Conservation (phyloP, 306 rosid genomes). For the Inga leiocalycina region DNA sequence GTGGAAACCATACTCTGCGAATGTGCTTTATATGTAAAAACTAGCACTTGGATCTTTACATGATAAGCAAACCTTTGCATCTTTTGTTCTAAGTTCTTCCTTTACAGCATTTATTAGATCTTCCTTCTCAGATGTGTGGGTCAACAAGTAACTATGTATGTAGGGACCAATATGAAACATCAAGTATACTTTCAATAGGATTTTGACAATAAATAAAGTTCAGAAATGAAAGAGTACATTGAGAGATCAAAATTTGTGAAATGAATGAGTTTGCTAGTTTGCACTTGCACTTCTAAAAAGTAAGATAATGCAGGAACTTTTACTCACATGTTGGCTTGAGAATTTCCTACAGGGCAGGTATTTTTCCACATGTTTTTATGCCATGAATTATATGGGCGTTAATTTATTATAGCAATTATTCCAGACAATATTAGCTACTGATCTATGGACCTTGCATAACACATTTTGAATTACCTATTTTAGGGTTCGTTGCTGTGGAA, state of each 20-base stretch:
- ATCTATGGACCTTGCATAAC: slow-evolving; percentile 1
- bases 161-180: neutral
- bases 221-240: neutral
- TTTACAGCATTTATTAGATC: too few relatives aligned
- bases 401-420: slow-evolving; percentile 5
- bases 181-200: neutral
- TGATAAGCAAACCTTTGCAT: too few relatives aligned
- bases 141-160: too few relatives aligned
- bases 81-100: too few relatives aligned
- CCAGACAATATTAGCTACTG: slow-evolving; percentile 4
- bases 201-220: neutral
- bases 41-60: too few relatives aligned
- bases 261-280: slow-evolving; percentile 26
- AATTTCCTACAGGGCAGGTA: slow-evolving; percentile 97
- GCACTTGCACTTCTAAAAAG: slow-evolving; percentile 13
- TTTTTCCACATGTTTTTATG: slow-evolving; percentile 34
- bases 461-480: slow-evolving; percentile 16
- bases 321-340: slow-evolving; percentile 79
- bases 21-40: too few relatives aligned
- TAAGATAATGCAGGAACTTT: slow-evolving; percentile 73
- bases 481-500: neutral
- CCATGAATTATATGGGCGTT: slow-evolving; percentile 14
- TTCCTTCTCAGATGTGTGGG: too few relatives aligned
- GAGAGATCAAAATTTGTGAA: neutral
- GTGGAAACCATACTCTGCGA: too few relatives aligned